phyloP scores from a whole-genome alignment of 2,329 filamentous ascomycete genomes.

The Pseudogymnoascus sp. region DNA sequence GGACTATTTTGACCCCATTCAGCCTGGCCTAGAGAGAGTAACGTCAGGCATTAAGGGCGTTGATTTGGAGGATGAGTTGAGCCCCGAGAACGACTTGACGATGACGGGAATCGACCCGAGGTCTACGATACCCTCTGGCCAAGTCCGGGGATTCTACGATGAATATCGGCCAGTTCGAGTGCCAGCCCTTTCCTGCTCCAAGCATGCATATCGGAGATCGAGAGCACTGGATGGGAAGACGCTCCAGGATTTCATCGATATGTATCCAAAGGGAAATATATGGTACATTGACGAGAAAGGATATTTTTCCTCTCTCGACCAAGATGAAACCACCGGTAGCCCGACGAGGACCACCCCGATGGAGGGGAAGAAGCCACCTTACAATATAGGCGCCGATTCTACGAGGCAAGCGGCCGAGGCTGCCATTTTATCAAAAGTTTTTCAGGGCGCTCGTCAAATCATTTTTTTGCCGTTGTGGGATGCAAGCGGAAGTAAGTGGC shows the following conservation, averaged over 20 bases:
- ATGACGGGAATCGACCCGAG: conserved; percentile 9
- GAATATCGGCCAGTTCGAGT: conserved; percentile 22
- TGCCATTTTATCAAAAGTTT: conserved; percentile 22
- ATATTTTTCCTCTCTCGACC: conserved; percentile 26
- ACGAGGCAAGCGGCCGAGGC: conserved; percentile 22
- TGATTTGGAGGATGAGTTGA: neutral
- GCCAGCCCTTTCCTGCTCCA: conserved; percentile 21
- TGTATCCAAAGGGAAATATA: conserved; percentile 26
- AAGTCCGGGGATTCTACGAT: neutral
- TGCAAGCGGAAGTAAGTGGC: conserved; percentile 21
- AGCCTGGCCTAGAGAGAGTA: conserved; percentile 1
- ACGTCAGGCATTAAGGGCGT: neutral
- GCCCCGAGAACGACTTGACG: neutral
- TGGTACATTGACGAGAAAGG: conserved; percentile 27
- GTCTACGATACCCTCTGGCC: conserved; percentile 3
- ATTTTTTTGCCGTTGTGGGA: conserved; percentile 28
- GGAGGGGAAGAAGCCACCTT: neutral
- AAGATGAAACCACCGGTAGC: conserved; percentile 14
- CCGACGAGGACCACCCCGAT: neutral
- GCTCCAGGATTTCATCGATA: conserved; percentile 21
- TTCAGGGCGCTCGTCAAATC: conserved; percentile 24
- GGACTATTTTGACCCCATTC: conserved; percentile 12
- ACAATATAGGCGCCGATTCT: conserved; percentile 1
- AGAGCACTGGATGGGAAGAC: conserved; percentile 21
- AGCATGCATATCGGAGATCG: conserved; percentile 18